Conservation (phyloP, 805 yeast genomes). For the Barnettozyma vustinii region DNA sequence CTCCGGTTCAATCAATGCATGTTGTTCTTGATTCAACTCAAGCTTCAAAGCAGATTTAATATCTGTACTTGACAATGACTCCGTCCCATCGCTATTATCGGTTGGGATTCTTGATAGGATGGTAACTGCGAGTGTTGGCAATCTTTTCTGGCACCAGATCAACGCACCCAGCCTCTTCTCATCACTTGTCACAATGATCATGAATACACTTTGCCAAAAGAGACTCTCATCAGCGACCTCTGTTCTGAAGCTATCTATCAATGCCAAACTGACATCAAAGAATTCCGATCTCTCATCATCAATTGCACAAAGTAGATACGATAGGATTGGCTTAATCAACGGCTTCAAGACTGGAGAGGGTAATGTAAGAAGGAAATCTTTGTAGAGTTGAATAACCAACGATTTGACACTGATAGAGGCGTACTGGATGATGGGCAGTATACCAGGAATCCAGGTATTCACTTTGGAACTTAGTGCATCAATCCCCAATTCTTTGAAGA, state of each 20-base stretch:
- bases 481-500: constrained; percentile 59
- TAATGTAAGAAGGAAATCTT: constrained; percentile 46
- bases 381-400: constrained; percentile 58
- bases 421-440: constrained; percentile 82
- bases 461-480: constrained; percentile 50
- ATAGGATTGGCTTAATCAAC: constrained; percentile 61
- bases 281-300: constrained; percentile 91
- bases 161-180: constrained; percentile 83
- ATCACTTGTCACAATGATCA: constrained; percentile 69
- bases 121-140: constrained; percentile 39
- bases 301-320: constrained; percentile 77
- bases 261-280: constrained; percentile 50
- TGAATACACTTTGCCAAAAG: constrained; percentile 82
- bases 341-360: constrained; percentile 45
- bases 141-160: constrained; percentile 59
- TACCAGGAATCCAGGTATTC: constrained; percentile 86
- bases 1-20: constrained; percentile 63
- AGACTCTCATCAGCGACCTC: constrained; percentile 60
- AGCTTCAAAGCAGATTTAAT: constrained; percentile 22
- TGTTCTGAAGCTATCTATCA: constrained; percentile 55
- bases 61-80: constrained; percentile 12
- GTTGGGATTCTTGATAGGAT: not conserved
- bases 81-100: not conserved
- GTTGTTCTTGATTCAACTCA: constrained; percentile 43
- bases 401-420: constrained; percentile 89